phyloP scores from a whole-genome alignment of 2,329 filamentous ascomycete species.

The Aspergillus ruber region DNA sequence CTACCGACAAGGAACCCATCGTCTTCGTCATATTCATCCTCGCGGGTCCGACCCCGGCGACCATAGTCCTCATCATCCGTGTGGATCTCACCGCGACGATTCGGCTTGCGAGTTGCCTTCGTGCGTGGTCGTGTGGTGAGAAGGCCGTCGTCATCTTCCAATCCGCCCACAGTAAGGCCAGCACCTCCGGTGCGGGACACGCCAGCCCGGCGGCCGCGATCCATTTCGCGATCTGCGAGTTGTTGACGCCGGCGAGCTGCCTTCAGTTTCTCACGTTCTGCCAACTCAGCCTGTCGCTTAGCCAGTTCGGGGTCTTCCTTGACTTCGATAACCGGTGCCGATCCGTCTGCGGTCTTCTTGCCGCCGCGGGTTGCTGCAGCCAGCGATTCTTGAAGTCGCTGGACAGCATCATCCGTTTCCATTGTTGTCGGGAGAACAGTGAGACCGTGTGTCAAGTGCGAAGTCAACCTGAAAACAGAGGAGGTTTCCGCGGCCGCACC shows the following conservation, averaged over 20 bases:
- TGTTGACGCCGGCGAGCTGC: slow-evolving; percentile 50
- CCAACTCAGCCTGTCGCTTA: slow-evolving; percentile 52
- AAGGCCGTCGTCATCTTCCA: slow-evolving; percentile 53
- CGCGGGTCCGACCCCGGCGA: slow-evolving; percentile 47
- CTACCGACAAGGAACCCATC: slow-evolving; percentile 64
- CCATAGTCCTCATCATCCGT: slow-evolving; percentile 44
- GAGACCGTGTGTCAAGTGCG: slow-evolving; percentile 57
- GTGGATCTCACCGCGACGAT: slow-evolving; percentile 44
- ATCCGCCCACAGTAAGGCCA: slow-evolving; percentile 50
- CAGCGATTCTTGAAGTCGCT: slow-evolving; percentile 55
- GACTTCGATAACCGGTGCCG: slow-evolving; percentile 52
- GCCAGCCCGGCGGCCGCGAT: slow-evolving; percentile 46
- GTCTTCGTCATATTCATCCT: slow-evolving; percentile 77
- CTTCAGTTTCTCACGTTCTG: slow-evolving; percentile 53
- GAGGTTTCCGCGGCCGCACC: slow-evolving; percentile 53
- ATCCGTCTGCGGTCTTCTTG: slow-evolving; percentile 45
- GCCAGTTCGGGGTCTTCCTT: slow-evolving; percentile 59
- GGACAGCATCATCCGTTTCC: slow-evolving; percentile 55
- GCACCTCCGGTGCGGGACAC: slow-evolving; percentile 40
- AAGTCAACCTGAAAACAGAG: slow-evolving; percentile 54
- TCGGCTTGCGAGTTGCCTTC: slow-evolving; percentile 32
- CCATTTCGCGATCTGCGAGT: slow-evolving; percentile 49
- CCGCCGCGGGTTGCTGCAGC: slow-evolving; percentile 50
- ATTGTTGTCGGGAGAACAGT: slow-evolving; percentile 51
- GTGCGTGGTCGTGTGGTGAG: slow-evolving; percentile 35